A percentile compares a stretch with the other conserved stretches of the same genome.
These are phyloP conservation scores for Paraconiothyrium sp. DNA, from an alignment of 2,329 filamentous ascomycete species.

Conservation along the genomic window DNA sequence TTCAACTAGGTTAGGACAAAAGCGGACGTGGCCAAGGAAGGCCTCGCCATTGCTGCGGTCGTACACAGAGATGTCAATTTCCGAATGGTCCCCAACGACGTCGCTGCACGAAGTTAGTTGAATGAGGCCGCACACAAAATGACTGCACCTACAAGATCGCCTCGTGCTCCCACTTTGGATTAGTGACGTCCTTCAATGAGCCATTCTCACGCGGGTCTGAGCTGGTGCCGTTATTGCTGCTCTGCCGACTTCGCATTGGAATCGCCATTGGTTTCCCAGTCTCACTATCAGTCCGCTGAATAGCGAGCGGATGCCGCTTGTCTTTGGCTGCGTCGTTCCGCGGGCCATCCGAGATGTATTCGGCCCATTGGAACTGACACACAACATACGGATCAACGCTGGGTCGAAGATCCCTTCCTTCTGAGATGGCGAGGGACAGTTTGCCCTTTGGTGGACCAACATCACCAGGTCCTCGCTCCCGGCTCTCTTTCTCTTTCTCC, in stretches of 20 bases:
- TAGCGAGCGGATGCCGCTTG: conserved; percentile 54
- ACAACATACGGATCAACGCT: conserved; percentile 94
- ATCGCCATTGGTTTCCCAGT: conserved; percentile 89
- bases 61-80: conserved; percentile 93
- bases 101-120: conserved; percentile 68
- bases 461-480: conserved; percentile 64
- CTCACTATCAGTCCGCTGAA: conserved; percentile 78
- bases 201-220: conserved; percentile 61
- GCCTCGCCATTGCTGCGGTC: conserved; percentile 86
- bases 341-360: conserved; percentile 91
- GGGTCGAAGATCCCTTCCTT: conserved; percentile 82
- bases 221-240: conserved; percentile 90
- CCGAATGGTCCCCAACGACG: conserved; percentile 88
- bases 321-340: conserved; percentile 64
- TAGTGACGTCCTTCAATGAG: conserved; percentile 73
- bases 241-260: conserved; percentile 95
- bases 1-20: conserved; percentile 75
- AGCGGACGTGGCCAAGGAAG: conserved; percentile 89
- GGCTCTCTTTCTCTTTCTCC: conserved; percentile 45
- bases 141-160: conserved; percentile 81
- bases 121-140: conserved; percentile 1
- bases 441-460: conserved; percentile 83
- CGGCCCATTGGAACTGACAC: conserved; percentile 94
- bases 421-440: conserved; percentile 85
- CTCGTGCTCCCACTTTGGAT: conserved; percentile 95